These are phyloP conservation scores for Petunia axillaris DNA, from an alignment of 257 asterid genomes.

Conservation along the genomic window DNA sequence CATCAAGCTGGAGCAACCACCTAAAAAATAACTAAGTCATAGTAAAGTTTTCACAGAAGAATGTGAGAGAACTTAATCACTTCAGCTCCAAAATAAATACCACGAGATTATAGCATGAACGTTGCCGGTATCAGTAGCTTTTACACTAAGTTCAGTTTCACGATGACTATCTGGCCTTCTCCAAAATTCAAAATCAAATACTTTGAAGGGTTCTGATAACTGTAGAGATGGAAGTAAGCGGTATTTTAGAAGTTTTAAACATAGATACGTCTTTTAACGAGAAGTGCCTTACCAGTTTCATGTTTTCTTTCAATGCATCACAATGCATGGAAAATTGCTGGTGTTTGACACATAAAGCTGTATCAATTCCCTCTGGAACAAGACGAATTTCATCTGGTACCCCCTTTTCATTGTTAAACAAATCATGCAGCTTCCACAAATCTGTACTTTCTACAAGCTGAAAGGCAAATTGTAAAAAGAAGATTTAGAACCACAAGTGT, in stretches of 20 bases:
- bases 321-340: slow-evolving; percentile 89
- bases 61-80: slow-evolving; percentile 23
- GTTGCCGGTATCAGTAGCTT: slow-evolving; percentile 75
- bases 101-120: slow-evolving; percentile 94
- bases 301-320: slow-evolving; percentile 70
- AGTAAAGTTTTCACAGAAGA: background rate
- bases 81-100: slow-evolving; percentile 50
- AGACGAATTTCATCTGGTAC: slow-evolving; percentile 69
- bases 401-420: slow-evolving; percentile 63
- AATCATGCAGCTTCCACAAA: slow-evolving; percentile 71
- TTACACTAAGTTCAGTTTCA: slow-evolving; percentile 62
- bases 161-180: slow-evolving; percentile 80
- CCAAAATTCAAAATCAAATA: slow-evolving; percentile 96
- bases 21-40: slow-evolving; percentile 42
- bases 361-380: slow-evolving; percentile 61
- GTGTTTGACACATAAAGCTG: slow-evolving; percentile 51
- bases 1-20: slow-evolving; percentile 98
- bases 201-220: slow-evolving; percentile 94
- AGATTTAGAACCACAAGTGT: slow-evolving; percentile 15
- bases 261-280: background rate
- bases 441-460: slow-evolving; percentile 85
- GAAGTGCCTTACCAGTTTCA: slow-evolving; percentile 61
- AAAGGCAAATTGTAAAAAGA: slow-evolving; percentile 22
- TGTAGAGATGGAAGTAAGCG: slow-evolving; percentile 36
- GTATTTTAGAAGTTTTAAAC: background rate